A percentile compares a stretch with the other conserved stretches of the same genome.
These are phyloP conservation scores for Aspergillus carbonarius DNA, from an alignment of 2,329 filamentous ascomycete species.

Conservation along the genomic window DNA sequence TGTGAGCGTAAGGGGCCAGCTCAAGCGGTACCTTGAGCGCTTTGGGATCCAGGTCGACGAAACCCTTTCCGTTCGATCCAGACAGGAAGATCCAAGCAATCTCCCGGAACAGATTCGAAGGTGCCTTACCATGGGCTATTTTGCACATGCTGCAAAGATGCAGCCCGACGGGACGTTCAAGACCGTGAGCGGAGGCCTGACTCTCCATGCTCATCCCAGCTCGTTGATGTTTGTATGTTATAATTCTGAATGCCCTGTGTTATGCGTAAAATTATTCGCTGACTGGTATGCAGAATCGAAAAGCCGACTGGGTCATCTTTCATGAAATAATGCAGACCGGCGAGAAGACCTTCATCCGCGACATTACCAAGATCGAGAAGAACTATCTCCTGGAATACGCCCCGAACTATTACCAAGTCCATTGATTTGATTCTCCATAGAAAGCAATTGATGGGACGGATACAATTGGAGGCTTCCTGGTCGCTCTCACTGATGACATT, in stretches of 20 bases:
- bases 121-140: constrained; percentile 87
- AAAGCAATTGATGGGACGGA: background rate
- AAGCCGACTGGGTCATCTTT: constrained; percentile 95
- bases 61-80: constrained; percentile 42
- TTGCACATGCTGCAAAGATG: constrained; percentile 91
- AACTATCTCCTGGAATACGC: constrained; percentile 89
- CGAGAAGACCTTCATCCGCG: constrained; percentile 83
- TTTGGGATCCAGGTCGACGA: constrained; percentile 74
- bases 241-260: background rate
- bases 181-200: constrained; percentile 75
- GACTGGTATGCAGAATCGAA: constrained; percentile 63
- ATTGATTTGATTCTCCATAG: constrained; percentile 9
- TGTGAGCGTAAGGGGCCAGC: constrained; percentile 80
- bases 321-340: constrained; percentile 89
- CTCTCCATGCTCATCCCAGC: constrained; percentile 83
- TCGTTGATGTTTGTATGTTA: constrained; percentile 77
- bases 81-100: constrained; percentile 37
- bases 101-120: constrained; percentile 74
- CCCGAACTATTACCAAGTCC: constrained; percentile 73
- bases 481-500: background rate
- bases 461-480: background rate
- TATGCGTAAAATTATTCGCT: constrained; percentile 3
- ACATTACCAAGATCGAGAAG: constrained; percentile 92
- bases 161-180: constrained; percentile 87
- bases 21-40: constrained; percentile 82